Evolutionary conservation across 192 early-diverging fungal genomes (phyloP), one percentile per base, ranked within the genome.

Genomic region (Backusella australiensis): DNA sequence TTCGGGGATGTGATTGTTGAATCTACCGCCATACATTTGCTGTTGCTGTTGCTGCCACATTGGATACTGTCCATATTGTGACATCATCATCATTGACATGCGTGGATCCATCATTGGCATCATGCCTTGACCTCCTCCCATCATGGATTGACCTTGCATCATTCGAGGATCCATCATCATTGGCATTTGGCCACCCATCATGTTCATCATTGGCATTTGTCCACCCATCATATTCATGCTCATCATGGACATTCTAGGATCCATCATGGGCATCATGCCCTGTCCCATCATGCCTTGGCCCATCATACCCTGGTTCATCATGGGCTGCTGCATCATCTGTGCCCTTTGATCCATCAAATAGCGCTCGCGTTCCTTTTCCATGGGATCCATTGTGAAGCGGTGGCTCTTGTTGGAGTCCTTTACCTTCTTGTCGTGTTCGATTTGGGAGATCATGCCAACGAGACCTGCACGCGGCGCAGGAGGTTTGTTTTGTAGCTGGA

Each of bases 391-490:
- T 35, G 80, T 74, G n/a, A 34, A 46, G 6, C 74, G 34, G 4
- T 69, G 68, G 15, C 71, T 75, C 23, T 79, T 77, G 63, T 69
- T 77, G 6, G 73, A 29, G 7, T 63, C 68, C 34, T 72, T 75
- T 38, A 72, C 73, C 34, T 83, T 83, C 32, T 78, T 80, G 6
- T 80, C 78, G 9, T 72, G 63, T 44, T 83, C 82, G 9, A 76
- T 76, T 46, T 83, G 82, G 5, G 82, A 77, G n/a, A 83, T 83
- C 76, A 83, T 77, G 6, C 82, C 82, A 23, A 83, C 73, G 6
- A 83, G 39, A 29, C 82, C 82, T 39, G 79, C 77, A n/a, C 78
- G 71, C 17, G 82, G 82, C 41, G 80, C 82, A 15, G 78, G 76
- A 6, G 78, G 82, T 21, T 80, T 80, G 53, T 77, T 74, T 19